phyloP scores from a whole-genome alignment of 495 filamentous ascomycete species.

The Penicillium bialowiezense region DNA sequence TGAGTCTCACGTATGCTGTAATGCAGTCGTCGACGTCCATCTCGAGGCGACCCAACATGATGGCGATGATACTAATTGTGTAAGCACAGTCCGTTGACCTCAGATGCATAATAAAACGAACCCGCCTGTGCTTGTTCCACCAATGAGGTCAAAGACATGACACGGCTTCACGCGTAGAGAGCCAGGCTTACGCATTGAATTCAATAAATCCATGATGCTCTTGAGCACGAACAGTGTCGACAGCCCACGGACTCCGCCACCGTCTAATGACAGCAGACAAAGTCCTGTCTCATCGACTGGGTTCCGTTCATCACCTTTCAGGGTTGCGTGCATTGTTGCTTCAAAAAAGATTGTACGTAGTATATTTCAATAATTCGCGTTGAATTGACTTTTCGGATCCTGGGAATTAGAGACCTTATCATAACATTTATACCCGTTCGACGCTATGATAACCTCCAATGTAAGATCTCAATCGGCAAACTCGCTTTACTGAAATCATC shows the following conservation, averaged over 20 bases:
- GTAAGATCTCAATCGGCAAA: too few species aligned
- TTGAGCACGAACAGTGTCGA: constrained; percentile 51
- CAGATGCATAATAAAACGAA: constrained; percentile 8
- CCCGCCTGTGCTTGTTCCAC: constrained; percentile 42
- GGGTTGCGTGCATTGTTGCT: too few species aligned
- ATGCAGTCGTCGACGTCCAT: constrained; percentile 52
- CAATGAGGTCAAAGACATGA: constrained; percentile 46
- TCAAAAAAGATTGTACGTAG: too few species aligned
- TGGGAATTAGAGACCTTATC: too few species aligned
- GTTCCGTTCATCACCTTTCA: background rate
- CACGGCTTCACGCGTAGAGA: constrained; percentile 42
- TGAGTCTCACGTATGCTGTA: constrained; percentile 35
- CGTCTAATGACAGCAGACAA: constrained; percentile 46
- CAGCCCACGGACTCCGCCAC: constrained; percentile 54
- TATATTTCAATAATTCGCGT: too few species aligned
- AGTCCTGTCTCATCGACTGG: constrained; percentile 6
- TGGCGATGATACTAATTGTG: constrained; percentile 29
- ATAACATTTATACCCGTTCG: too few species aligned
- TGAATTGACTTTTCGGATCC: too few species aligned
- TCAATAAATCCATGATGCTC: constrained; percentile 42
- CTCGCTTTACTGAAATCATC: too few species aligned
- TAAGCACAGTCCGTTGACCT: constrained; percentile 3
- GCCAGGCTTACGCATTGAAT: constrained; percentile 2
- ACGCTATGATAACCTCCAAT: too few species aligned
- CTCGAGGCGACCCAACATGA: constrained; percentile 40